Conservation (phyloP, 1,284 basidiomycete genomes). For the Cerrena zonata region DNA sequence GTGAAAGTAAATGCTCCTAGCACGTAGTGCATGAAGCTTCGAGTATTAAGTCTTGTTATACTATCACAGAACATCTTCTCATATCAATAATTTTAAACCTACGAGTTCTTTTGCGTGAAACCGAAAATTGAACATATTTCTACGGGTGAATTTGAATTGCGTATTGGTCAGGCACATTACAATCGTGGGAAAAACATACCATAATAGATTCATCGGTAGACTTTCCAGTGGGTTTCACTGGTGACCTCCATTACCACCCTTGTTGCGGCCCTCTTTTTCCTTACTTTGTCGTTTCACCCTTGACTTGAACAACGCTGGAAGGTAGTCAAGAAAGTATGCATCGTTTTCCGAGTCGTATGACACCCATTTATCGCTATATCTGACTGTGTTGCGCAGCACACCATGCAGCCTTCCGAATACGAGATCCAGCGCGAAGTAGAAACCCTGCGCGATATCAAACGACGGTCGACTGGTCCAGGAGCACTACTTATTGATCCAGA, state of each 20-base stretch:
- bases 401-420: slow-evolving; percentile 71
- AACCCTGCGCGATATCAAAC: slow-evolving; percentile 73
- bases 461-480: slow-evolving; percentile 76
- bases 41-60: too few relatives aligned
- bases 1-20: too few relatives aligned
- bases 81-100: too few relatives aligned
- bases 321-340: background rate
- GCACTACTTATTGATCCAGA: slow-evolving; percentile 81
- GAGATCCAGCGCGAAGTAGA: slow-evolving; percentile 85
- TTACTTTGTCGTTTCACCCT: too few relatives aligned
- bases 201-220: background rate
- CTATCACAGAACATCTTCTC: too few relatives aligned
- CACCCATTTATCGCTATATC: background rate
- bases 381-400: slow-evolving; percentile 1
- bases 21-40: too few relatives aligned
- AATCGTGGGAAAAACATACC: background rate
- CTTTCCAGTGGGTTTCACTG: background rate
- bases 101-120: too few relatives aligned
- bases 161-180: background rate
- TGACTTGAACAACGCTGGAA: too few relatives aligned
- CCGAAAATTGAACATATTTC: too few relatives aligned
- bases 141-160: too few relatives aligned
- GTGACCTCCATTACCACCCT: background rate
- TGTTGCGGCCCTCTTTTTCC: background rate
- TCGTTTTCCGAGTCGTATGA: background rate